Evolutionary conservation across 805 yeast genomes (phyloP), one percentile per base, ranked within the genome.

Genomic region (Crinitomyces ghanaensis): DNA sequence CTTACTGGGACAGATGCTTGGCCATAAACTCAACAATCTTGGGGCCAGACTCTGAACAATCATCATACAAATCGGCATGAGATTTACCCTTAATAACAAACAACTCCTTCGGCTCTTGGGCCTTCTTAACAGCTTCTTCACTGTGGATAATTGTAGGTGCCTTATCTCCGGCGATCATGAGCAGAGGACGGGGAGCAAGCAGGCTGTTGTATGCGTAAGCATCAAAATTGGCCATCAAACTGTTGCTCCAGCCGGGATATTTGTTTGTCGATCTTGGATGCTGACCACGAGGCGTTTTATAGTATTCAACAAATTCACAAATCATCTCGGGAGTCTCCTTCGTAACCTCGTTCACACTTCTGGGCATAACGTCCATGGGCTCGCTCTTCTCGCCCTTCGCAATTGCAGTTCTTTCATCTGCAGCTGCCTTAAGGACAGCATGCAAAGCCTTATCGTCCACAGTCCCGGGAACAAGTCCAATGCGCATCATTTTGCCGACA

Each of bases 51-150:
- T 26, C 35, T 4, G n/a, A 26, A 6, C n/a, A 18, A 4, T 21
- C 18, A n/a, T 37, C 37, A 14, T 38, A 16, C 11, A 21, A n/a
- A 21, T 21, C 24, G n/a, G 24, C 24, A 21, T 21, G 24, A 9
- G 24, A 9, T 21, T 9, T 9, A 9, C 24, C 24, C n/a, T 21
- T n/a, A n/a, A 21, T n/a, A 9, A 21, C 24, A 21, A 9, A 21
- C n/a, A 21, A 21, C 24, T 21, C 24, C 9, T 9, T n/a, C n/a
- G 24, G 24, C 9, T n/a, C n/a, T n/a, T 21, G 9, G 24, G 24
- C 24, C 24, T 21, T 21, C 24, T 21, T 21, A 21, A 21, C 24
- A 9, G 24, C 24, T 9, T 21, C 24, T 21, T 21, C 24, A 21
- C 24, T 21, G 24, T 21, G n/a, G 11, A 9, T 9, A 9, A 9